A percentile compares a stretch with the other conserved stretches of the same genome.
phyloP scores from a whole-genome alignment of 352 stramenopile genomes.

The Globisporangium megalacanthum region DNA sequence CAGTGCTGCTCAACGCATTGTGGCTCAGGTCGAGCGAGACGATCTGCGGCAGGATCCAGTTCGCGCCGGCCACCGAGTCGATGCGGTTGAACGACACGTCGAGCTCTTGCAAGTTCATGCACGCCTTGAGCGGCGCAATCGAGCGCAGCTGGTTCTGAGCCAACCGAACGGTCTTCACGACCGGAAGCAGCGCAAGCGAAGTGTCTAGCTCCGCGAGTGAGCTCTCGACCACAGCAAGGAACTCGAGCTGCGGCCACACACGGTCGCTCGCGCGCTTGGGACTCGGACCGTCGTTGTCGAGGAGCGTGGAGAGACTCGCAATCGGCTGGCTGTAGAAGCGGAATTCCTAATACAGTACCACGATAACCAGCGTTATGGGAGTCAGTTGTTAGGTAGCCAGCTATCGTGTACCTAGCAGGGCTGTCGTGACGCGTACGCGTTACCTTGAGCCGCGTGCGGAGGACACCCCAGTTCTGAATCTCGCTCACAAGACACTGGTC shows the following conservation, averaged over 20 bases:
- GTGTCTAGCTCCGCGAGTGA: constrained; percentile 10
- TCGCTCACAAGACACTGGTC: constrained; percentile 4
- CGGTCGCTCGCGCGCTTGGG: background rate
- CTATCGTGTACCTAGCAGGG: background rate
- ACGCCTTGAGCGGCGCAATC: constrained; percentile 6
- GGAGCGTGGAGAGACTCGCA: constrained; percentile 3
- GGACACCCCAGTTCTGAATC: constrained; percentile 5
- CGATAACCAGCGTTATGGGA: too few relatives aligned
- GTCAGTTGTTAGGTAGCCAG: background rate
- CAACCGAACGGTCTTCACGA: constrained; percentile 7
- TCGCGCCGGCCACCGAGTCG: constrained; percentile 10
- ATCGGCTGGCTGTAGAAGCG: constrained; percentile 11
- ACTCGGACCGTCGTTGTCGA: background rate
- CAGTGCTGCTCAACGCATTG: constrained; percentile 13
- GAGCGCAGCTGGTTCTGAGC: constrained; percentile 11
- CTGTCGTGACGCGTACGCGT: background rate
- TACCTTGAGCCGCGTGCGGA: constrained; percentile 13
- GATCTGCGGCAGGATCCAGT: constrained; percentile 9
- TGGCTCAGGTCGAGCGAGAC: constrained; percentile 14
- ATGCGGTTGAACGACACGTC: constrained; percentile 13
- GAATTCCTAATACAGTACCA: constrained; percentile 7
- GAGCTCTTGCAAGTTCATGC: constrained; percentile 6
- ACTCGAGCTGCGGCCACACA: constrained; percentile 16
- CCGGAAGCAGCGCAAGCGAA: constrained; percentile 12
- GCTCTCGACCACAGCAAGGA: constrained; percentile 13